Conservation (phyloP, 352 stramenopile genomes). For the Phytopythium chamaehyphon region DNA sequence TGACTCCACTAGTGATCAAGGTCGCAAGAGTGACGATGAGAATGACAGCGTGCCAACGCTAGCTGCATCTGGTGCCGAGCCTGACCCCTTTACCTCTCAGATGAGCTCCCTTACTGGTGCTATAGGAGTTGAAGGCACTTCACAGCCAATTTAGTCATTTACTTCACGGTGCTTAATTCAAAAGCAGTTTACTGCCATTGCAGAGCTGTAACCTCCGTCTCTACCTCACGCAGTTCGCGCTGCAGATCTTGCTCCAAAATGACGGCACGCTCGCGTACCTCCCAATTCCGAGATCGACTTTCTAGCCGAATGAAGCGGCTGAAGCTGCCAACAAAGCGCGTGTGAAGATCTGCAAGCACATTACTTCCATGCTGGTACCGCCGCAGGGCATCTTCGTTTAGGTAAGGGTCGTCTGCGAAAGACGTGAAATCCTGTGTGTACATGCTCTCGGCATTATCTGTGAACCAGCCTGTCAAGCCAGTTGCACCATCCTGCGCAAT, state of each 20-base stretch:
- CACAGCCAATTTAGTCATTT: not conserved
- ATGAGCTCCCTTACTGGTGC: conserved; percentile 56
- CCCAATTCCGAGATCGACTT: conserved; percentile 30
- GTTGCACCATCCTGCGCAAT: conserved; percentile 2
- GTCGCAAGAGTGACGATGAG: not conserved
- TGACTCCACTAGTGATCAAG: conserved; percentile 7
- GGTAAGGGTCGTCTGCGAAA: conserved; percentile 3
- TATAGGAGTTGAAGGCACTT: not conserved
- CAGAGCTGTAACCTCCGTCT: conserved; percentile 23
- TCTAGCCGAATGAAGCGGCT: conserved; percentile 64
- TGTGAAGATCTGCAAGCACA: conserved; percentile 34
- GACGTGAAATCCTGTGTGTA: conserved; percentile 16
- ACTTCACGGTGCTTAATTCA: not conserved
- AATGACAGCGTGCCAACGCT: conserved; percentile 3
- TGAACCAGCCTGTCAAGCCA: not conserved
- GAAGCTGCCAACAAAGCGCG: conserved; percentile 44
- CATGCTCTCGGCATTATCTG: conserved; percentile 13
- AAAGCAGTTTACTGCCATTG: conserved; percentile 21
- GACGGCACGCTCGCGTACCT: conserved; percentile 44
- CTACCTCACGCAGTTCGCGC: conserved; percentile 49
- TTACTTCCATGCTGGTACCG: conserved; percentile 41
- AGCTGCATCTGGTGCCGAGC: not conserved
- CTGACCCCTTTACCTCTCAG: conserved; percentile 50
- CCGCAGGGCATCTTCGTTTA: not conserved
- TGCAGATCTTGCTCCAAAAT: conserved; percentile 63